phyloP scores from a whole-genome alignment of 2,329 filamentous ascomycete species.

The Phialophora macrospora region DNA sequence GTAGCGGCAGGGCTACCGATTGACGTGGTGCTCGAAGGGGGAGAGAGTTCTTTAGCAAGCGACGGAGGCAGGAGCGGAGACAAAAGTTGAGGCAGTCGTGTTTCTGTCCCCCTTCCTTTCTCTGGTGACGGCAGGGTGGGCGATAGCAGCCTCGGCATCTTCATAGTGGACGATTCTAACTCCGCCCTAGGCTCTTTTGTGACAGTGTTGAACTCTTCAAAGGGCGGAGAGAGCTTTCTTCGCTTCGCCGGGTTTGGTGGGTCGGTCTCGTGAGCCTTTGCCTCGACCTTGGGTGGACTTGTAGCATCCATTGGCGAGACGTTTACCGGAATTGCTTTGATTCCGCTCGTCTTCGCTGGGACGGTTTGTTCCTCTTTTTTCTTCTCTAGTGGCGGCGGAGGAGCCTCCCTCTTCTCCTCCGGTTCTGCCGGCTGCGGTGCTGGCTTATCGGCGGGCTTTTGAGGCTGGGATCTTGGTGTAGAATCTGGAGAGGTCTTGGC shows the following conservation, averaged over 20 bases:
- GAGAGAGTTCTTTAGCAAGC: constrained; percentile 33
- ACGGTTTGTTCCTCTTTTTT: constrained; percentile 9
- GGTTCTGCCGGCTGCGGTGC: neutral
- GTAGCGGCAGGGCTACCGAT: constrained; percentile 28
- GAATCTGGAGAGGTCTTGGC: constrained; percentile 45
- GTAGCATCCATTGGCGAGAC: constrained; percentile 18
- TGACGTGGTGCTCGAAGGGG: constrained; percentile 18
- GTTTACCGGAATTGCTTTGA: neutral
- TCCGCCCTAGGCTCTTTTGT: constrained; percentile 14
- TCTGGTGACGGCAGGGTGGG: constrained; percentile 37
- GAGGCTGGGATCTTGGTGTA: constrained; percentile 9
- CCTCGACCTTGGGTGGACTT: constrained; percentile 14
- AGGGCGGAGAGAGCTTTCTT: constrained; percentile 45
- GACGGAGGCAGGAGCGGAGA: constrained; percentile 37
- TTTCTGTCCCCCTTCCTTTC: constrained; percentile 30
- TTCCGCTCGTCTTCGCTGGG: neutral
- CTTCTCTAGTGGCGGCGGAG: constrained; percentile 3
- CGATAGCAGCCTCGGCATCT: constrained; percentile 34
- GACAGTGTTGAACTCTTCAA: constrained; percentile 20
- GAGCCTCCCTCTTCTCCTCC: neutral
- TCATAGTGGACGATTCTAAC: constrained; percentile 23
- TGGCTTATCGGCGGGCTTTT: constrained; percentile 3
- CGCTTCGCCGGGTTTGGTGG: constrained; percentile 47
- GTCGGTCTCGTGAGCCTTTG: constrained; percentile 29
- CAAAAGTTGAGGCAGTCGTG: constrained; percentile 34